phyloP scores from a whole-genome alignment of 2,329 filamentous ascomycete species.

The Zasmidium angulare region DNA sequence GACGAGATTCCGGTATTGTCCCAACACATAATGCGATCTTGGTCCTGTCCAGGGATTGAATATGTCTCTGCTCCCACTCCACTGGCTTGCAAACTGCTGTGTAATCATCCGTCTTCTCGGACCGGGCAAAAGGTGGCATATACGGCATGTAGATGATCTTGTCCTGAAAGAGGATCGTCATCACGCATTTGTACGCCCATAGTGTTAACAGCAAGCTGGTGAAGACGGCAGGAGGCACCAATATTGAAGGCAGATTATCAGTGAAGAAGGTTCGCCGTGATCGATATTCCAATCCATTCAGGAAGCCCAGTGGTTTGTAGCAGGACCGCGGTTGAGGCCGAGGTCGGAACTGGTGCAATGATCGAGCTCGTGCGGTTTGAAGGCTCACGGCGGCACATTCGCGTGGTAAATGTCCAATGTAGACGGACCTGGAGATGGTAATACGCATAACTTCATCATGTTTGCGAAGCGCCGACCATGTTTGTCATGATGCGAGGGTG shows the following conservation, averaged over 20 bases:
- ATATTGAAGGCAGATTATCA: conserved; percentile 41
- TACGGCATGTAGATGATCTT: conserved; percentile 81
- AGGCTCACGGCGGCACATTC: background rate
- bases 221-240: conserved; percentile 69
- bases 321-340: no score
- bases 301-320: no score
- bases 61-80: conserved; percentile 65
- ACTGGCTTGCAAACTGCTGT: conserved; percentile 59
- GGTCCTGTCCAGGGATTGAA: conserved; percentile 64
- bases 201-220: conserved; percentile 63
- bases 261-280: conserved; percentile 21
- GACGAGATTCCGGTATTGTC: conserved; percentile 3
- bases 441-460: background rate
- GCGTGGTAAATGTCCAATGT: background rate
- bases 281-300: background rate
- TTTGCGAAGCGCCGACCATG: background rate
- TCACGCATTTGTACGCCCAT: conserved; percentile 65
- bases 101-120: conserved; percentile 67
- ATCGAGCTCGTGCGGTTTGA: background rate
- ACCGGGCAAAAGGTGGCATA: conserved; percentile 66
- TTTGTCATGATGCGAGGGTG: background rate
- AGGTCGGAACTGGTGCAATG: no score
- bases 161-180: conserved; percentile 77
- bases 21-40: conserved; percentile 61
- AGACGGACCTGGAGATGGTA: background rate